phyloP scores from a whole-genome alignment of 306 rosid genomes.

The Cicer judaicum region DNA sequence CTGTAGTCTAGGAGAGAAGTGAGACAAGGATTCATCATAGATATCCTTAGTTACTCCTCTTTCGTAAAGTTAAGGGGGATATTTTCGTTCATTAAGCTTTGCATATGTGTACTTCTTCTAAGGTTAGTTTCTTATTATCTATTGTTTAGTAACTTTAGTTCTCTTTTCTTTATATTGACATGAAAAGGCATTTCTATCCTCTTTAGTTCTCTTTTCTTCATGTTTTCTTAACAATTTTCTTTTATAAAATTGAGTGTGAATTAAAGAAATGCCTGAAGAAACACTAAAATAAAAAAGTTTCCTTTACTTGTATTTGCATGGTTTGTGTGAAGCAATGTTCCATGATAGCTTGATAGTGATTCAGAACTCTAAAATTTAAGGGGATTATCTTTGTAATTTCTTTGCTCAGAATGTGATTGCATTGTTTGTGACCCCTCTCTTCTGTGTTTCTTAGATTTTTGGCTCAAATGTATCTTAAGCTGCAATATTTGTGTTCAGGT shows the following conservation, averaged over 20 bases:
- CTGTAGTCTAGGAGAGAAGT: no score
- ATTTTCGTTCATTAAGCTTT: no score
- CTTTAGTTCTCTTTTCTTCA: constrained; percentile 4
- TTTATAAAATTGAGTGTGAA: not conserved
- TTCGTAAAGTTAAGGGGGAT: no score
- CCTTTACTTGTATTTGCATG: not conserved
- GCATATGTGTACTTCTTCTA: no score
- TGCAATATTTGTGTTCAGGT: constrained; percentile 60
- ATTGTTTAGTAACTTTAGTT: no score
- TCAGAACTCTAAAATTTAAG: not conserved
- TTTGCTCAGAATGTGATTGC: constrained; percentile 34
- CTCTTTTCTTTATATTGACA: not conserved
- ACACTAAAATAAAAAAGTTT: constrained; percentile 2
- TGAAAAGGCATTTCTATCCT: not conserved
- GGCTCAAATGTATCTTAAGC: constrained; percentile 32
- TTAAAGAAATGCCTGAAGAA: not conserved
- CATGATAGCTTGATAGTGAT: not conserved
- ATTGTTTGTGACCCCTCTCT: constrained; percentile 15
- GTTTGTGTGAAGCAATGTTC: not conserved
- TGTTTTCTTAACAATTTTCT: not conserved
- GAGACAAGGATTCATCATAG: no score
- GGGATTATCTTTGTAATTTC: not conserved
- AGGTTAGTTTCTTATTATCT: no score
- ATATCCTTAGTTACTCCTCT: no score
- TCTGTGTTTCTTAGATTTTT: constrained; percentile 15